These are phyloP conservation scores for Colletotrichum sp. DNA, from an alignment of 2,329 filamentous ascomycete genomes.

Conservation along the genomic window DNA sequence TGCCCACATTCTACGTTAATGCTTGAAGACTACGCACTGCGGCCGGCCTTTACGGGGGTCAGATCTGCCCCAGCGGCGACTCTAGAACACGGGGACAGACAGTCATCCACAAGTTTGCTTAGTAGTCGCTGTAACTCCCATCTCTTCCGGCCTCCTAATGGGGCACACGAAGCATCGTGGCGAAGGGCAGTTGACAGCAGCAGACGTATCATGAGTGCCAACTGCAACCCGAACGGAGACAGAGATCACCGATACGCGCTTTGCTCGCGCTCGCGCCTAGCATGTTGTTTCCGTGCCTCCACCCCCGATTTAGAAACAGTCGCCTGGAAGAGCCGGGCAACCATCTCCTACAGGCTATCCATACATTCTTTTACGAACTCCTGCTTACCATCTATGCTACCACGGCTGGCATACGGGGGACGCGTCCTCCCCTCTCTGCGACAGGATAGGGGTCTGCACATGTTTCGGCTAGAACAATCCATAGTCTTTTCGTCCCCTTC, in stretches of 20 bases:
- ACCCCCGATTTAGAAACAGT: neutral
- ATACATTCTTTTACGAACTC: neutral
- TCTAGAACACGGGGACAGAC: neutral
- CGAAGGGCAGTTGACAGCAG: neutral
- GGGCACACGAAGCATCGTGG: neutral
- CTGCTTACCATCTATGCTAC: neutral
- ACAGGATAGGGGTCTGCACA: neutral
- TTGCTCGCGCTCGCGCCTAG: neutral
- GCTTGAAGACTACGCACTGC: neutral
- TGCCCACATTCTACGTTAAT: neutral
- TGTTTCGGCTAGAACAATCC: conserved; percentile 18
- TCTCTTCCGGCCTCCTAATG: neutral
- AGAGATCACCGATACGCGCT: neutral
- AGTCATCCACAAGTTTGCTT: neutral
- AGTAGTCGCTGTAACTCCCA: neutral
- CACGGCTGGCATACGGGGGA: neutral
- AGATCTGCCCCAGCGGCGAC: neutral
- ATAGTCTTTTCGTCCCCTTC: neutral
- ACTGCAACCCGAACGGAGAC: neutral
- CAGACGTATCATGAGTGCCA: neutral
- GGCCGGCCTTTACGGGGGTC: neutral
- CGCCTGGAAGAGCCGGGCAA: neutral
- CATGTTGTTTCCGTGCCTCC: neutral
- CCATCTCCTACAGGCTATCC: neutral
- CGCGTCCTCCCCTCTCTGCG: neutral